Conservation (phyloP, 1,284 basidiomycete species). For the Mycosarcoma mackinlayi region DNA sequence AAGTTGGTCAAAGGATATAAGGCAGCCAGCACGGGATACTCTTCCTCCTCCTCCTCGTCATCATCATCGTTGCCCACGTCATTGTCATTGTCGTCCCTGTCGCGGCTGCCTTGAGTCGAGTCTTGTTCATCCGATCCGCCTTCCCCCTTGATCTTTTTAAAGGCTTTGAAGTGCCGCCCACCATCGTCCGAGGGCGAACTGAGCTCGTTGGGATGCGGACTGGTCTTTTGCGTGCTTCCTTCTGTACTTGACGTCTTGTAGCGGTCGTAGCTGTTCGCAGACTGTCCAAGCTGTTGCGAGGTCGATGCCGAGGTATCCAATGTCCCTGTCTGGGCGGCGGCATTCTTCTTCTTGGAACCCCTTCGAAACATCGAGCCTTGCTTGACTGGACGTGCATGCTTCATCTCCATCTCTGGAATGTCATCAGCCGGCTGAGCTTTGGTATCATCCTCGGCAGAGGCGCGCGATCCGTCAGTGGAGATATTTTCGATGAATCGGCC, state of each 20-base stretch:
- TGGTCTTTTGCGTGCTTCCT: constrained; percentile 19
- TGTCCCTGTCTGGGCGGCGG: constrained; percentile 1
- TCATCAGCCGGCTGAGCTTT: not conserved
- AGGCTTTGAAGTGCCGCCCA: not conserved
- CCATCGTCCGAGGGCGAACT: constrained; percentile 21
- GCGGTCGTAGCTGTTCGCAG: not conserved
- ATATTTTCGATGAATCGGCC: constrained; percentile 46
- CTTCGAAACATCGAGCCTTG: constrained; percentile 11
- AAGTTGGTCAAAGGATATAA: constrained; percentile 45
- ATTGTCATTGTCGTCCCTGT: not conserved
- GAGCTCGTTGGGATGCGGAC: constrained; percentile 18
- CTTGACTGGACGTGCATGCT: not conserved
- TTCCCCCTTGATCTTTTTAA: constrained; percentile 18
- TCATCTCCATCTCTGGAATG: constrained; percentile 20
- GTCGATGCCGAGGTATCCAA: not conserved
- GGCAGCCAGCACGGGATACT: constrained; percentile 19
- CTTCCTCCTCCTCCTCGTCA: constrained; percentile 12
- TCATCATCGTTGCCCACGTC: not conserved
- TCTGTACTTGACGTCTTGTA: constrained; percentile 19
- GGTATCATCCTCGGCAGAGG: constrained; percentile 28
- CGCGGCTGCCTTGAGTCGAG: not conserved
- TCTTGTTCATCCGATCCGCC: not conserved
- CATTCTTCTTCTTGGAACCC: constrained; percentile 9
- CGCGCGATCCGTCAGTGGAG: constrained; percentile 37
- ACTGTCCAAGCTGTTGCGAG: not conserved